Percentiles rank a stretch among this genome's conserved stretches.
phyloP scores from a whole-genome alignment of 768 basidiomycete species.

The Megacollybia marginata region DNA sequence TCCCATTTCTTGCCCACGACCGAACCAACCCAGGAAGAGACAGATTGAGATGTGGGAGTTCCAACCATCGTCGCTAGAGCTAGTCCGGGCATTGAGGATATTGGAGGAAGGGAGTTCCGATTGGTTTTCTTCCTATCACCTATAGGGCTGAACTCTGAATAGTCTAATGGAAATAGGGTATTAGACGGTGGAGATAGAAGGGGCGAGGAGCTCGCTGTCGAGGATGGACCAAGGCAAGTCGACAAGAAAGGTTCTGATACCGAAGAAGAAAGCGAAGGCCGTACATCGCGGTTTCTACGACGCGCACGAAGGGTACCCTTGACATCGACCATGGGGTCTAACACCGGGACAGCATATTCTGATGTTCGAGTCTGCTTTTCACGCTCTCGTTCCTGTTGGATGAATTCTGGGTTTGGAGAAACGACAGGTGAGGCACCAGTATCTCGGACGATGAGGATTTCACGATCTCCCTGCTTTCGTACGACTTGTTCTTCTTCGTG shows the following conservation, averaged over 20 bases:
- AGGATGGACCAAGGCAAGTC: background rate
- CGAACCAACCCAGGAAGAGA: slow-evolving; percentile 45
- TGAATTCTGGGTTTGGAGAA: slow-evolving; percentile 42
- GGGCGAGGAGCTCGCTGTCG: background rate
- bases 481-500: slow-evolving; percentile 12
- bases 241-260: background rate
- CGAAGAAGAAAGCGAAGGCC: background rate
- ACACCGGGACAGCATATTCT: too few species aligned
- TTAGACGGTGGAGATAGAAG: background rate
- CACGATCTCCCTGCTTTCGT: slow-evolving; percentile 8
- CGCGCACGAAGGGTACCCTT: background rate
- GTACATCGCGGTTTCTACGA: background rate
- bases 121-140: background rate
- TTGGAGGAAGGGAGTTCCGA: background rate
- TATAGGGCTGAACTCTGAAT: background rate
- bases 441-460: slow-evolving; percentile 36
- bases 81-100: too few species aligned
- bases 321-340: background rate
- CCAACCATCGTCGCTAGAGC: too few species aligned
- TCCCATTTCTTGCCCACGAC: slow-evolving; percentile 52
- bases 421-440: slow-evolving; percentile 43
- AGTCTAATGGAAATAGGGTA: background rate
- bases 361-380: background rate
- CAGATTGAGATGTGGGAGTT: background rate
- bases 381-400: slow-evolving; percentile 11